Evolutionary conservation across 2,329 filamentous ascomycete genomes (phyloP).

Genomic region (Dactylellina parvicollis): DNA sequence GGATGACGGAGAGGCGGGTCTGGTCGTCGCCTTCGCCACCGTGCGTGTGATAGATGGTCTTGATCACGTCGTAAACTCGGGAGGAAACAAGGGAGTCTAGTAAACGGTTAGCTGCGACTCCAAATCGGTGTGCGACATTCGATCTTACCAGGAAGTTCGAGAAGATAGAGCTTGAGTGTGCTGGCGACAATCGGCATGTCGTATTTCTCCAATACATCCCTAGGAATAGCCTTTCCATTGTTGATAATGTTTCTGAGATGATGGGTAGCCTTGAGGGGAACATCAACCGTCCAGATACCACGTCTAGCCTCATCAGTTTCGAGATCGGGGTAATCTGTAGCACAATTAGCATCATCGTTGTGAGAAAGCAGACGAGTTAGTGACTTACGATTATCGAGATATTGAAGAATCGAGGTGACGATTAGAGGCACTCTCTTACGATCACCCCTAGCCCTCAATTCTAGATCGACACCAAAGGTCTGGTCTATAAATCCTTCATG

Average conservation of each 20-base stretch:
- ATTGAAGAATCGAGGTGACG: constrained; percentile 91
- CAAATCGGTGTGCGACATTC: background rate
- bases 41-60: constrained; percentile 91
- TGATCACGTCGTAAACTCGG: constrained; percentile 97
- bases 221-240: constrained; percentile 80
- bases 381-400: constrained; percentile 79
- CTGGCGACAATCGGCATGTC: constrained; percentile 95
- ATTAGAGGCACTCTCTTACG: constrained; percentile 94
- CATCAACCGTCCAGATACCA: constrained; percentile 92
- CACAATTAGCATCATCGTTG: constrained; percentile 37
- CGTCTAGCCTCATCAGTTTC: constrained; percentile 94
- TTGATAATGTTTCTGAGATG: constrained; percentile 84
- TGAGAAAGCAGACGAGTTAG: background rate
- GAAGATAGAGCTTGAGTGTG: constrained; percentile 89
- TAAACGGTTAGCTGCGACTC: constrained; percentile 11
- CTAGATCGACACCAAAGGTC: constrained; percentile 97
- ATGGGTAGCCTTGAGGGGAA: constrained; percentile 84
- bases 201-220: constrained; percentile 82
- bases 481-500: constrained; percentile 71
- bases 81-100: constrained; percentile 96
- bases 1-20: constrained; percentile 85
- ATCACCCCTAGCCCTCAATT: constrained; percentile 89
- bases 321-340: constrained; percentile 88
- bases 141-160: constrained; percentile 86
- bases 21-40: constrained; percentile 78